Percentiles rank a stretch among this genome's conserved stretches.
Evolutionary conservation across 176 grass and related monocot genomes (phyloP).

Genomic region (Musa acuminata): DNA sequence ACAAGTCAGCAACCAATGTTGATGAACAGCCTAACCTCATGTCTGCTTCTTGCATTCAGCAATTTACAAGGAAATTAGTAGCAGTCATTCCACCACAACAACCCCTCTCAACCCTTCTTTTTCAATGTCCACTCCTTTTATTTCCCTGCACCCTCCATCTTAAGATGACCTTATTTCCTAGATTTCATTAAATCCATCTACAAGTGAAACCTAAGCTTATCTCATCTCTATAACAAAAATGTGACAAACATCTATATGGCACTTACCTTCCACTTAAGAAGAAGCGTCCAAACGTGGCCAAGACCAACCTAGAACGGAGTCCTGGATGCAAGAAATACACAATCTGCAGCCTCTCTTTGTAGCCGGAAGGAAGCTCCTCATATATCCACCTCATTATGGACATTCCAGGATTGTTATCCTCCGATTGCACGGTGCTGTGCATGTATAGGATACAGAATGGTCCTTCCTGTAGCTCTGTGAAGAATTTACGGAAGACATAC

Average conservation of each 20-base stretch:
- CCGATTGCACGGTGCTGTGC: constrained; percentile 74
- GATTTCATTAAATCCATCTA: too few species aligned
- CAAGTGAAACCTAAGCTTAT: background rate
- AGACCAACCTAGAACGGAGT: constrained; percentile 54
- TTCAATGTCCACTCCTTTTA: too few species aligned
- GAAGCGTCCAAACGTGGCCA: constrained; percentile 72
- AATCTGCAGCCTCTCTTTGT: constrained; percentile 64
- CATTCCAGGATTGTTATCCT: constrained; percentile 92
- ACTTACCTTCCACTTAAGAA: constrained; percentile 86
- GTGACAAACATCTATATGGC: background rate
- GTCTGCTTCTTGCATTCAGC: too few species aligned
- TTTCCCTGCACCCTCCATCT: too few species aligned
- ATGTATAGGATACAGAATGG: constrained; percentile 85
- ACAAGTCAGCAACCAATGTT: background rate
- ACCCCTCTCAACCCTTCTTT: too few species aligned
- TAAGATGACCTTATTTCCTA: too few species aligned
- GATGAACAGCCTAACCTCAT: too few species aligned
- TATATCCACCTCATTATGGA: constrained; percentile 74
- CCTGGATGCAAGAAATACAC: constrained; percentile 87
- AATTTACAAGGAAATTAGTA: too few species aligned
- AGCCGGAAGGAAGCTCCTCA: constrained; percentile 64
- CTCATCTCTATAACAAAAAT: background rate
- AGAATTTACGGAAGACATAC: constrained; percentile 61
- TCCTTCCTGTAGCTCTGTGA: constrained; percentile 44
- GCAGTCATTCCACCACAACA: too few species aligned